Evolutionary conservation across 441 rosid species (phyloP).

Genomic region (Corymbia calophylla): DNA sequence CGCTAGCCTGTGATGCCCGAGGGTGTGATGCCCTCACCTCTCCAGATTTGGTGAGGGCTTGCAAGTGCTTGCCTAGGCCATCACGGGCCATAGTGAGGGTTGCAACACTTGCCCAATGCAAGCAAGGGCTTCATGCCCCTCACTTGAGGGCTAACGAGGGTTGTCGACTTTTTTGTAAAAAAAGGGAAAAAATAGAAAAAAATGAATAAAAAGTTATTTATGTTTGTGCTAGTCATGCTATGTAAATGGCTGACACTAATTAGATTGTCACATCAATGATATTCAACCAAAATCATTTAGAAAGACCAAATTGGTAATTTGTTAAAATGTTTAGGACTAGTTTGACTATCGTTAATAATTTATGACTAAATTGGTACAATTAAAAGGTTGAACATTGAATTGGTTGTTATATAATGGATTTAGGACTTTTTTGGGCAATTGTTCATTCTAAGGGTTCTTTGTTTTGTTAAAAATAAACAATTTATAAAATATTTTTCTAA

Average conservation of each 20-base stretch:
- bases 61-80: not conserved
- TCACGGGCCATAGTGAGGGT: rapidly evolving
- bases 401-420: not conserved
- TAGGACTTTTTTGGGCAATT: no score
- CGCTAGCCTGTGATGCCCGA: no score
- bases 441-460: no score
- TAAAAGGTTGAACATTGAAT: rapidly evolving
- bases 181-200: no score
- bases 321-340: rapidly evolving
- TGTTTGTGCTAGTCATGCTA: rapidly evolving
- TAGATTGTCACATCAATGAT: rapidly evolving
- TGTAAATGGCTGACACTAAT: rapidly evolving
- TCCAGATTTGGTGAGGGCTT: not conserved
- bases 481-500: no score
- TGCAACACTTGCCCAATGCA: rapidly evolving
- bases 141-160: rapidly evolving
- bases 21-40: no score
- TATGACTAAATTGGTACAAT: no score
- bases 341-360: no score
- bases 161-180: not conserved
- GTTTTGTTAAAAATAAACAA: no score
- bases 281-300: not conserved
- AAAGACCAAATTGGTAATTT: rapidly evolving
- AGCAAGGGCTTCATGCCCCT: not conserved
- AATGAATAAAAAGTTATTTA: not conserved